Base-by-base conservation (phyloP, 1,284 basidiomycete species). In the Apiotrichum porosum region DNA sequence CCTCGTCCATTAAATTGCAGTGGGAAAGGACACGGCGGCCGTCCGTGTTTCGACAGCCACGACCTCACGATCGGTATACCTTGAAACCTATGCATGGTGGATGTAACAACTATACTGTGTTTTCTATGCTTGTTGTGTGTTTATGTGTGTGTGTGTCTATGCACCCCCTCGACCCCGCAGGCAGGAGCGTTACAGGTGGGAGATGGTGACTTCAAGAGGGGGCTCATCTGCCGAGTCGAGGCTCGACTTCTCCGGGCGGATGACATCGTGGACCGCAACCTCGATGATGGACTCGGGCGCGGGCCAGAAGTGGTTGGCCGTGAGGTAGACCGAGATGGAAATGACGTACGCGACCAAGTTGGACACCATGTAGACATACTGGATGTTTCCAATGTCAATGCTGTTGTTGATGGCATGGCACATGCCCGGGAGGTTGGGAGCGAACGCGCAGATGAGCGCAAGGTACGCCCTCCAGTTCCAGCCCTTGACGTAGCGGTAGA, bases 381-480 rank as follows among this genome's bases (percentile, higher is more conserved):
- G 51, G n/a, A 84, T 82, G n/a, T 86, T 84, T 0, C 70, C 71
- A 36, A 77, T 79, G 9, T 83, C 80, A 23, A 63, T 52, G 78
- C 79, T 81, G 35, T 46, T 22, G 49, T 68, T 54, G 42, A 61
- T 61, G 35, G 58, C 55, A 32, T 63, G 54, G 56, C 45, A 51
- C 62, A 65, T 62, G 33, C 76, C 87, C 17, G 88, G 83, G 12
- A 88, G 80, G 63, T 88, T 89, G 68, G 88, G 85, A 18, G 84
- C 76, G 51, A 92, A 84, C 15, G 87, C 87, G 9, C 81, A 66
- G 44, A 86, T 14, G 34, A 65, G 70, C 14, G 72, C 70, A 19
- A 63, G 60, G 54, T 73, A 73, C 2, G 73, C 65, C 76, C 83
- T 77, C 75, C 78, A 83, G 71, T 89, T 90, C 82, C 83, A 84